These are phyloP conservation scores for Artemisia argyi DNA, from an alignment of 129 eudicot genomes.

Conservation along the genomic window DNA sequence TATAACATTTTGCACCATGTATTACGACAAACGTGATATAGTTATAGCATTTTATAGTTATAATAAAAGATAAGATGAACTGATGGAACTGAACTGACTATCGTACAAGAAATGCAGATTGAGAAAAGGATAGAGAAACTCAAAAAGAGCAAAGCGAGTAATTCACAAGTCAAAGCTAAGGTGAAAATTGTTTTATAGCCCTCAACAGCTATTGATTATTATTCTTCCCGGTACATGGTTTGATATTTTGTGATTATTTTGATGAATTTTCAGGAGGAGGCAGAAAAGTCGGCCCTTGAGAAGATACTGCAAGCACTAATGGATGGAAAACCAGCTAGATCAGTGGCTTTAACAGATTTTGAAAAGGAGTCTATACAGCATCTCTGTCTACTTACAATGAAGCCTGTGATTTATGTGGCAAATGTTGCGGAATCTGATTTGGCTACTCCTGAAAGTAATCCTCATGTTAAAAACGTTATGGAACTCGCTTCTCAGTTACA, in stretches of 20 bases:
- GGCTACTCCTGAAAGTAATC: constrained; percentile 73
- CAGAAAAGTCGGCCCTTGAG: constrained; percentile 85
- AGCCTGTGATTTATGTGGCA: constrained; percentile 90
- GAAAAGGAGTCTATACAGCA: constrained; percentile 80
- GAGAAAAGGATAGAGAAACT: constrained; percentile 95
- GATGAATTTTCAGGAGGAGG: constrained; percentile 74
- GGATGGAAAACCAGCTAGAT: constrained; percentile 97
- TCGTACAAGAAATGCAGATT: constrained; percentile 74
- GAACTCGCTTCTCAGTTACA: constrained; percentile 79
- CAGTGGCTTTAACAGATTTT: constrained; percentile 72
- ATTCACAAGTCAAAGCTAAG: constrained; percentile 80
- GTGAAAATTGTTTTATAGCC: constrained; percentile 31
- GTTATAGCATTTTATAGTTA: constrained; percentile 16
- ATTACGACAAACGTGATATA: background rate
- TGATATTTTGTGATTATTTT: background rate
- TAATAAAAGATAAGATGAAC: constrained; percentile 25
- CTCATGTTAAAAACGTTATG: constrained; percentile 81
- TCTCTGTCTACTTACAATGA: constrained; percentile 95
- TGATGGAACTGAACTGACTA: constrained; percentile 39
- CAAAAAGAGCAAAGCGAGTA: constrained; percentile 76
- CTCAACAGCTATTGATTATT: background rate
- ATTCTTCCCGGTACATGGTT: background rate
- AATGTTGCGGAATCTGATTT: constrained; percentile 95
- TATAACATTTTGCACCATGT: background rate
- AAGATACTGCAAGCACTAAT: constrained; percentile 66